A percentile compares a stretch with the other conserved stretches of the same genome.
phyloP scores from a whole-genome alignment of 768 basidiomycete species.

The Russula foetens region DNA sequence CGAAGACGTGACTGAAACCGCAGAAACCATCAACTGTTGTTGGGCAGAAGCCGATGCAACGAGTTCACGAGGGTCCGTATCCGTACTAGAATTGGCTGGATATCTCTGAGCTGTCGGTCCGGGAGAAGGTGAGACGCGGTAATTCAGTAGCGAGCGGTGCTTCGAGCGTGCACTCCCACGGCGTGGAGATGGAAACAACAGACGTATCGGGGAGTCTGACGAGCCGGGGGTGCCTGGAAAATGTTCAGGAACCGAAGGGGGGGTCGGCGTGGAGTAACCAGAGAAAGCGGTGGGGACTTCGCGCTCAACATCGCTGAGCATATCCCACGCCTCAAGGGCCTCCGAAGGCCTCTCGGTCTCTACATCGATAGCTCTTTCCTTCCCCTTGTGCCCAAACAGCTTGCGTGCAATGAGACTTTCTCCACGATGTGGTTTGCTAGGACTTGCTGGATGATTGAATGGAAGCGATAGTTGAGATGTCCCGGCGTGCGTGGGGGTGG shows the following conservation, averaged over 20 bases:
- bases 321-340: constrained; percentile 17
- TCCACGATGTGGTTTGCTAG: constrained; percentile 9
- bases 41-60: background rate
- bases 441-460: constrained; percentile 11
- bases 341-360: constrained; percentile 7
- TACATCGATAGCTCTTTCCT: constrained; percentile 11
- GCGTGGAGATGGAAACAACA: background rate
- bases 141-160: constrained; percentile 13
- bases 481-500: constrained; percentile 18
- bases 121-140: constrained; percentile 1
- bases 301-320: constrained; percentile 16
- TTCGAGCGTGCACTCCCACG: constrained; percentile 9
- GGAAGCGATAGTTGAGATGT: constrained; percentile 20
- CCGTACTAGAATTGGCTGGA: background rate
- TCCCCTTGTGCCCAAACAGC: constrained; percentile 19
- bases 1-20: background rate
- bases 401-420: constrained; percentile 16
- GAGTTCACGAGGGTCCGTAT: background rate
- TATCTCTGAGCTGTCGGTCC: background rate
- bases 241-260: background rate
- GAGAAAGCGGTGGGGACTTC: background rate
- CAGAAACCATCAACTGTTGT: background rate
- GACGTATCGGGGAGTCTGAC: background rate
- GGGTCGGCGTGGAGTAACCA: background rate
- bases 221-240: background rate